phyloP scores from a whole-genome alignment of 495 filamentous ascomycete genomes.

The Cairneyella variabilis region DNA sequence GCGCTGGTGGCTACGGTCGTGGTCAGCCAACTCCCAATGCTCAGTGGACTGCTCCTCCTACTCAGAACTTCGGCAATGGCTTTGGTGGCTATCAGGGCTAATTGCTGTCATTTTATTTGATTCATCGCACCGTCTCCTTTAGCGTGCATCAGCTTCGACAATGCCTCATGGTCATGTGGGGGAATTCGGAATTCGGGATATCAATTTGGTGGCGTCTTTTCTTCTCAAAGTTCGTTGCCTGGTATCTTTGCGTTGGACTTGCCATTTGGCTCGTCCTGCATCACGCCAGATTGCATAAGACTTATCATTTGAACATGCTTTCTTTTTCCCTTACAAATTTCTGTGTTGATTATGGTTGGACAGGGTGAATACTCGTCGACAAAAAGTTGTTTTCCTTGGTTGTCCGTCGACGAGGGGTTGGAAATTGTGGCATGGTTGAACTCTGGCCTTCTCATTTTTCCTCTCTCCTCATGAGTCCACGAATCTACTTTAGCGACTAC shows the following conservation, averaged over 20 bases:
- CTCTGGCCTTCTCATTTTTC: slow-evolving; percentile 19
- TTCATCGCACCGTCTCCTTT: neutral
- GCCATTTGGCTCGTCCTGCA: slow-evolving; percentile 16
- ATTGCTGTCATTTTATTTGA: slow-evolving; percentile 6
- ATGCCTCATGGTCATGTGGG: neutral
- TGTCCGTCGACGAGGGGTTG: slow-evolving; percentile 24
- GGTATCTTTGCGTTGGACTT: slow-evolving; percentile 1
- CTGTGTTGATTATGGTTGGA: slow-evolving; percentile 22
- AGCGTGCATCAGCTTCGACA: neutral
- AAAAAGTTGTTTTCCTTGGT: slow-evolving; percentile 30
- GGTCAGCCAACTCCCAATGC: slow-evolving; percentile 64
- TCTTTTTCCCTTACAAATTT: slow-evolving; percentile 20
- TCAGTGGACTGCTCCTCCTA: slow-evolving; percentile 67
- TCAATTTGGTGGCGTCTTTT: slow-evolving; percentile 13
- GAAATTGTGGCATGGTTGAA: too few species aligned
- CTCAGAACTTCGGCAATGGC: slow-evolving; percentile 55
- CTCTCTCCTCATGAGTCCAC: slow-evolving; percentile 27
- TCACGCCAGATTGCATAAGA: slow-evolving; percentile 23
- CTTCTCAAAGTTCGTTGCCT: slow-evolving; percentile 15
- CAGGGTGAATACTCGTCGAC: slow-evolving; percentile 23
- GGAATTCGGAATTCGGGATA: slow-evolving; percentile 12
- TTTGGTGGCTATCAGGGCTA: slow-evolving; percentile 60
- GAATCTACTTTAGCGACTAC: slow-evolving; percentile 34
- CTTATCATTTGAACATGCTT: slow-evolving; percentile 19
- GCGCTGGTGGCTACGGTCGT: slow-evolving; percentile 78